A percentile compares a stretch with the other conserved stretches of the same genome.
Evolutionary conservation across 192 early-diverging fungal genomes (phyloP).

Genomic region (Entomortierella chlamydospora): DNA sequence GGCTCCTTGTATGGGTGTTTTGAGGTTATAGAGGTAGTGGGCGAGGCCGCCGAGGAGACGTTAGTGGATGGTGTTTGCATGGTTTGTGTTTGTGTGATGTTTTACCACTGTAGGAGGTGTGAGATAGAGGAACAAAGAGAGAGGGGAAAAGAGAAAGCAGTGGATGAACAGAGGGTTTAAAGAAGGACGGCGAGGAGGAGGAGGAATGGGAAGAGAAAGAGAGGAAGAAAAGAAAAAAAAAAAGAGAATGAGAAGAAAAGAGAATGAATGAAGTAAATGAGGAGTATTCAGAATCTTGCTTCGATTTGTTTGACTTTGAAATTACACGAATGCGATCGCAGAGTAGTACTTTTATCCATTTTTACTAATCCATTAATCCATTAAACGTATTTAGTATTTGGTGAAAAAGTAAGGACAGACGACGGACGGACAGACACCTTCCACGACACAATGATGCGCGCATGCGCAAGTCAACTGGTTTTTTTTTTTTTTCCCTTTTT

Average conservation of each 20-base stretch:
- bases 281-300: not conserved
- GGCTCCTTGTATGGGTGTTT: slow-evolving; percentile 48
- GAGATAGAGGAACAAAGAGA: not conserved
- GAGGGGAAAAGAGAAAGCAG: not conserved
- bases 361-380: too few species aligned
- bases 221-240: not conserved
- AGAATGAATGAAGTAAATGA: not conserved
- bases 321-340: too few species aligned
- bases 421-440: too few species aligned
- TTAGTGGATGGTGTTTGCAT: slow-evolving; percentile 4
- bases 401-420: too few species aligned
- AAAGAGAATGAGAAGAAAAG: not conserved
- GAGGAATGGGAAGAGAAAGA: not conserved
- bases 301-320: too few species aligned
- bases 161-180: not conserved
- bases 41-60: slow-evolving; percentile 8
- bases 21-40: slow-evolving; percentile 22
- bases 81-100: not conserved
- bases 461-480: too few species aligned
- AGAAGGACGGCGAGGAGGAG: not conserved
- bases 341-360: too few species aligned
- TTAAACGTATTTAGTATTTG: too few species aligned
- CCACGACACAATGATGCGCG: too few species aligned
- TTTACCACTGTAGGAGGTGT: not conserved
- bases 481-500: too few species aligned